phyloP scores from a whole-genome alignment of 495 filamentous ascomycete genomes.

The Lasiosphaeria miniovina region DNA sequence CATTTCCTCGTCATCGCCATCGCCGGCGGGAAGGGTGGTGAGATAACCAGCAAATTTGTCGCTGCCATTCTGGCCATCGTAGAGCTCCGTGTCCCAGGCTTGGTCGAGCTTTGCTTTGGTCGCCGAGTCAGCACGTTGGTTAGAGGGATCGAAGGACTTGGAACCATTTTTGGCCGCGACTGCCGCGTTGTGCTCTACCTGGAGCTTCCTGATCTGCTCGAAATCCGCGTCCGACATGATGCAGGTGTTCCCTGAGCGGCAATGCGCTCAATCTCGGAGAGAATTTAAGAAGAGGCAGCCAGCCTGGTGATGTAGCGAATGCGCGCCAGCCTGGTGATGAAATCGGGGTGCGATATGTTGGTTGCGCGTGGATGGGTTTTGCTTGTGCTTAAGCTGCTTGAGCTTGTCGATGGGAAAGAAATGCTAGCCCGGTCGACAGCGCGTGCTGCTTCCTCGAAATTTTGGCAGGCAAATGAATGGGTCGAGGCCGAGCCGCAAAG shows the following conservation, averaged over 20 bases:
- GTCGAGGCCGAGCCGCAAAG: slow-evolving; percentile 2
- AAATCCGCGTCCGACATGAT: slow-evolving; percentile 72
- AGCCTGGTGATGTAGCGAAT: slow-evolving; percentile 2
- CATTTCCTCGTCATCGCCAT: slow-evolving; percentile 84
- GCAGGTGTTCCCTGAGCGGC: slow-evolving; percentile 5
- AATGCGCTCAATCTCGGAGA: background rate
- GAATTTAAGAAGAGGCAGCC: background rate
- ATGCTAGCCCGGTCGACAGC: too few relatives aligned
- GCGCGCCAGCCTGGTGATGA: background rate
- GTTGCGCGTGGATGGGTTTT: background rate
- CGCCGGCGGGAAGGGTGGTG: slow-evolving; percentile 77
- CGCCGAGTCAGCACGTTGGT: slow-evolving; percentile 83
- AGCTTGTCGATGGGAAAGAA: too few relatives aligned
- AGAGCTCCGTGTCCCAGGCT: slow-evolving; percentile 88
- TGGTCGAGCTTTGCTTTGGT: slow-evolving; percentile 96
- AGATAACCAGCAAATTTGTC: slow-evolving; percentile 92
- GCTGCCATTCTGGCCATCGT: slow-evolving; percentile 67
- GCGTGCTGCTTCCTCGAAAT: background rate
- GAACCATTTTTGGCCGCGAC: slow-evolving; percentile 81
- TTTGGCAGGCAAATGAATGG: background rate
- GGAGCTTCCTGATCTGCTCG: slow-evolving; percentile 75
- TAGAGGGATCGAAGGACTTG: slow-evolving; percentile 79
- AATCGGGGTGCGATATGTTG: background rate
- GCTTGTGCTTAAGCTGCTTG: background rate
- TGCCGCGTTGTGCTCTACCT: slow-evolving; percentile 88